Evolutionary conservation across 2,329 filamentous ascomycete species (phyloP).

Genomic region (Aspergillus hortae): DNA sequence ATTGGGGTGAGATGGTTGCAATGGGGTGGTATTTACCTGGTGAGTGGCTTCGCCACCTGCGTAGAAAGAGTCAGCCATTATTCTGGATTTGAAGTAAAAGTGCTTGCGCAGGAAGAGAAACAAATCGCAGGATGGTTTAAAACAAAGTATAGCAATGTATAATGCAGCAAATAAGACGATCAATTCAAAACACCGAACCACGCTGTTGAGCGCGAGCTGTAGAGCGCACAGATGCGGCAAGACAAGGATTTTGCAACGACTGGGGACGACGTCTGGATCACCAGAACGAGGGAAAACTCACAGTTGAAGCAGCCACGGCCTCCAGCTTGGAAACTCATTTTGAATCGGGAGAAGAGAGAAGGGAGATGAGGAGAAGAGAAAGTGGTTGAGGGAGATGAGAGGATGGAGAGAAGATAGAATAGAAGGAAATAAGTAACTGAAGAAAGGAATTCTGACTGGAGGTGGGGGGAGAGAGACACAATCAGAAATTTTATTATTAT

Average conservation of each 20-base stretch:
- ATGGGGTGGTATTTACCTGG: constrained; percentile 56
- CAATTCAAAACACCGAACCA: not conserved
- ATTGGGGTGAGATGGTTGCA: not conserved
- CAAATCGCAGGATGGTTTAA: too few species aligned
- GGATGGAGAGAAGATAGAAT: not conserved
- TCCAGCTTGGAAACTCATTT: constrained; percentile 50
- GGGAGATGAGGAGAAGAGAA: constrained; percentile 1
- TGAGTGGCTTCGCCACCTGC: constrained; percentile 70
- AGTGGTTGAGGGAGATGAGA: not conserved
- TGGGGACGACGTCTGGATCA: constrained; percentile 3
- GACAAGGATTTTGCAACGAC: not conserved
- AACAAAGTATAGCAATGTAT: not conserved
- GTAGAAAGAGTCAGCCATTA: not conserved
- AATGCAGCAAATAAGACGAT: not conserved
- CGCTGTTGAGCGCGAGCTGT: not conserved
- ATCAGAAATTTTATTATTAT: too few species aligned
- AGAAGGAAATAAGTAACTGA: not conserved
- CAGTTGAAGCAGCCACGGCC: constrained; percentile 59
- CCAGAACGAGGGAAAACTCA: constrained; percentile 35
- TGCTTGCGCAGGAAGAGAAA: not conserved
- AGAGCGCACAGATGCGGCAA: not conserved
- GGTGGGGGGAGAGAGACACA: too few species aligned
- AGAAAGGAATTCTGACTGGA: not conserved
- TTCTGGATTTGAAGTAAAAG: not conserved
- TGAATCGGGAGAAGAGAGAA: constrained; percentile 16